Evolutionary conservation across 768 basidiomycete species (phyloP).

Genomic region (Leccinellum luteum): DNA sequence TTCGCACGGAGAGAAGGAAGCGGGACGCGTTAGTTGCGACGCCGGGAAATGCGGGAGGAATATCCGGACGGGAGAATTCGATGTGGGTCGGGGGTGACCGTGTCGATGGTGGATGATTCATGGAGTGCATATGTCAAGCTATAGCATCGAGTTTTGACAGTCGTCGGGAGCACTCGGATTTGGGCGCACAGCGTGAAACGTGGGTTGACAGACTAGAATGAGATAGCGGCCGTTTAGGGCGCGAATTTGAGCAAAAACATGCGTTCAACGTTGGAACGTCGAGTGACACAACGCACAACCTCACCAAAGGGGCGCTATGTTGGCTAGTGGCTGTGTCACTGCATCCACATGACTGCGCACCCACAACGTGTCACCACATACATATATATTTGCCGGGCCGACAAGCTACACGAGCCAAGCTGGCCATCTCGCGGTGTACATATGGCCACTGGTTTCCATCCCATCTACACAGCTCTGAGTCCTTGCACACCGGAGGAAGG

Average conservation of each 20-base stretch:
- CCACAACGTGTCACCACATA: background rate
- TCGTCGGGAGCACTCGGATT: background rate
- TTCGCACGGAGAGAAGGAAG: constrained; percentile 31
- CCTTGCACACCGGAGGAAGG: background rate
- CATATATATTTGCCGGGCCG: background rate
- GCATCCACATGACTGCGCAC: background rate
- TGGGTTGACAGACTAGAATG: too few species aligned
- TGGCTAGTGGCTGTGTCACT: constrained; percentile 9
- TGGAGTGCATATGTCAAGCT: constrained; percentile 9
- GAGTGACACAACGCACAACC: background rate
- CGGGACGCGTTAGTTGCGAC: constrained; percentile 26
- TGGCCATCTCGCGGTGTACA: too few species aligned
- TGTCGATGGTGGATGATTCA: constrained; percentile 13
- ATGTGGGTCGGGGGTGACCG: constrained; percentile 13
- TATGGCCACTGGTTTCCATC: too few species aligned
- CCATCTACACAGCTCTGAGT: too few species aligned
- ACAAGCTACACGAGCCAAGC: background rate
- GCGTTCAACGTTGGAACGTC: constrained; percentile 4
- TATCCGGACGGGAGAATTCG: constrained; percentile 5
- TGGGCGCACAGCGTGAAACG: background rate
- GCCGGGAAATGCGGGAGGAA: constrained; percentile 4
- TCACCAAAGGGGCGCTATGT: background rate
- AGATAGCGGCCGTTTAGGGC: background rate
- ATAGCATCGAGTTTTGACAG: background rate
- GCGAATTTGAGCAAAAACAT: constrained; percentile 1